Conservation (phyloP, 2,329 filamentous ascomycete species). For the Microascus cirrosus region DNA sequence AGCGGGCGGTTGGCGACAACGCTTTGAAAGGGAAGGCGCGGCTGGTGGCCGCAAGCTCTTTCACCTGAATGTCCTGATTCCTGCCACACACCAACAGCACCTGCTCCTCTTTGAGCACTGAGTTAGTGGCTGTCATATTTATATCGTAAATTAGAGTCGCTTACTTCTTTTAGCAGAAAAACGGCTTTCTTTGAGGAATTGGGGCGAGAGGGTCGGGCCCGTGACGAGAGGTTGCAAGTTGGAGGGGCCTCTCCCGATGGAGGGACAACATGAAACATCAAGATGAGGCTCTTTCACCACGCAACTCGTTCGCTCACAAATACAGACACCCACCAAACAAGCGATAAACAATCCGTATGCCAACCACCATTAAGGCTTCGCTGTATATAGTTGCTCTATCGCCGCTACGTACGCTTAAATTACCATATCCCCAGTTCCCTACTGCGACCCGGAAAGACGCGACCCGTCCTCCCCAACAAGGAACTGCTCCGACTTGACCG, state of each 20-base stretch:
- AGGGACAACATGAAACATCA: neutral
- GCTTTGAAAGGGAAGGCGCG: neutral
- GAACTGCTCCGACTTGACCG: constrained; percentile 66
- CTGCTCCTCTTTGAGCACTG: neutral
- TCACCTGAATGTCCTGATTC: neutral
- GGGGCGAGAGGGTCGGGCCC: too few relatives aligned
- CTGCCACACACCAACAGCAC: neutral
- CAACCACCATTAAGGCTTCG: neutral
- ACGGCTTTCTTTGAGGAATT: too few relatives aligned
- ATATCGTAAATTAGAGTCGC: too few relatives aligned
- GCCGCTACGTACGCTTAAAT: neutral
- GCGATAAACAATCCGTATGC: too few relatives aligned
- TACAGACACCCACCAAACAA: neutral
- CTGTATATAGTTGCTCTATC: neutral
- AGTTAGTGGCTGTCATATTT: too few relatives aligned
- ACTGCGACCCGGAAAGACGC: constrained; percentile 16
- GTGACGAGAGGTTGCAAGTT: too few relatives aligned
- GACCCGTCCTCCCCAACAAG: constrained; percentile 59
- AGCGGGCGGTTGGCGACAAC: neutral
- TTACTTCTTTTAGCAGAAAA: too few relatives aligned
- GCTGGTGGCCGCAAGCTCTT: neutral
- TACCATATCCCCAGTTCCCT: constrained; percentile 4
- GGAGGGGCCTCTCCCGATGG: too few relatives aligned
- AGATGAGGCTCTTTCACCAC: neutral
- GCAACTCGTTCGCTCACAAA: neutral